A percentile compares a stretch with the other conserved stretches of the same genome.
Evolutionary conservation across 768 basidiomycete species (phyloP).

Genomic region (Cyclocybe aegerita): DNA sequence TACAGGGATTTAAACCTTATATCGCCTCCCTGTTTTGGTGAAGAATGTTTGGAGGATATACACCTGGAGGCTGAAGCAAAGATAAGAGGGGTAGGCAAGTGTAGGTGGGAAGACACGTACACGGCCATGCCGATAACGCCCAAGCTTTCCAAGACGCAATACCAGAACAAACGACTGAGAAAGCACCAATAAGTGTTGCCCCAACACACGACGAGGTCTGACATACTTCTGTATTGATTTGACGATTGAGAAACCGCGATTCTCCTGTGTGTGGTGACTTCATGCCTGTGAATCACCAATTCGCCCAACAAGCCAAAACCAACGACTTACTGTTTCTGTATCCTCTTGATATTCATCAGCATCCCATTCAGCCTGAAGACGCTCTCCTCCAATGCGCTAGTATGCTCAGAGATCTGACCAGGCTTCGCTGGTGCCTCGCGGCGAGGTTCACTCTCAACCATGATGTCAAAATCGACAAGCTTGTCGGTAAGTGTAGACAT

Average conservation of each 20-base stretch:
- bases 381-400: slow-evolving; percentile 91
- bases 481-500: slow-evolving; percentile 94
- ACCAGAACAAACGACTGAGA: slow-evolving; percentile 88
- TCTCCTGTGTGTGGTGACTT: slow-evolving; percentile 94
- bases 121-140: slow-evolving; percentile 84
- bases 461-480: slow-evolving; percentile 93
- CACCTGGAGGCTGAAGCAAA: slow-evolving; percentile 68
- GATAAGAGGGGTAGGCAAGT: slow-evolving; percentile 1
- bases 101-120: slow-evolving; percentile 46
- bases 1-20: slow-evolving; percentile 66
- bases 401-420: slow-evolving; percentile 89
- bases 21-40: slow-evolving; percentile 86
- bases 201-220: neutral
- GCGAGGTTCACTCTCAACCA: slow-evolving; percentile 97
- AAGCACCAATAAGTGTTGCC: neutral
- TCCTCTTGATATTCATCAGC: slow-evolving; percentile 86
- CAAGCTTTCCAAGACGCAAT: slow-evolving; percentile 77
- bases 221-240: slow-evolving; percentile 83
- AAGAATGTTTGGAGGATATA: slow-evolving; percentile 96
- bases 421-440: slow-evolving; percentile 86
- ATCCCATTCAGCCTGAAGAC: slow-evolving; percentile 88
- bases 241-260: slow-evolving; percentile 90
- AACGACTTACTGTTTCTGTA: slow-evolving; percentile 86
- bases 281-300: neutral
- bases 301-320: neutral